Evolutionary conservation across 192 early-diverging fungal species (phyloP).

Genomic region (Pilaira anomala): DNA sequence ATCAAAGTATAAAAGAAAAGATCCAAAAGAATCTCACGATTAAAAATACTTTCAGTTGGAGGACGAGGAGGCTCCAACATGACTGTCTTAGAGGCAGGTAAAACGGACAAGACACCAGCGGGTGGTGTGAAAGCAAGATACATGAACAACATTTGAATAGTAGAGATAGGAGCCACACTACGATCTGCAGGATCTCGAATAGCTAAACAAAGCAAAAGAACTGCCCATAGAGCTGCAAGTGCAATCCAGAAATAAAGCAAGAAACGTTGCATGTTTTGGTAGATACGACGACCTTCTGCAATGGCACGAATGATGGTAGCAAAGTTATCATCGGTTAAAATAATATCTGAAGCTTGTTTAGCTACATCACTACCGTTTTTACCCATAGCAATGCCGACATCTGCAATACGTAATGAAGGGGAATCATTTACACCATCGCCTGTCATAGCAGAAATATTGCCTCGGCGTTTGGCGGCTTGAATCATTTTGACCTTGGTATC

Average conservation of each 20-base stretch:
- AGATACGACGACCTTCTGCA: constrained; percentile 79
- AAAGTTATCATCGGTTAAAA: constrained; percentile 80
- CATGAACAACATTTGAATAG: constrained; percentile 74
- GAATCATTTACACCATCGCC: constrained; percentile 78
- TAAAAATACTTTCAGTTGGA: constrained; percentile 63
- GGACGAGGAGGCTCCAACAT: constrained; percentile 74
- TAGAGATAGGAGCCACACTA: constrained; percentile 70
- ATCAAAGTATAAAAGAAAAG: constrained; percentile 58
- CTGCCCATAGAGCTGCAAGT: constrained; percentile 52
- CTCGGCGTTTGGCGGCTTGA: constrained; percentile 72
- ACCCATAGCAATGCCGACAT: constrained; percentile 65
- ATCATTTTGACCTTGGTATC: constrained; percentile 98
- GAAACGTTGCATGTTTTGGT: constrained; percentile 74
- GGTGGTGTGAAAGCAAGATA: constrained; percentile 77
- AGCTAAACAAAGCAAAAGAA: constrained; percentile 64
- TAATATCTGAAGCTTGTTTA: constrained; percentile 87
- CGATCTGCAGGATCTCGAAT: constrained; percentile 56
- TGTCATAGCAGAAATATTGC: constrained; percentile 82
- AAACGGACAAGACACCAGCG: constrained; percentile 67
- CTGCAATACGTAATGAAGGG: constrained; percentile 32
- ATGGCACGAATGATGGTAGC: constrained; percentile 76
- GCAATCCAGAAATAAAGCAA: constrained; percentile 51
- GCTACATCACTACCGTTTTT: constrained; percentile 89
- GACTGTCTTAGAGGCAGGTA: constrained; percentile 60
- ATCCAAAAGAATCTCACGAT: constrained; percentile 65